Evolutionary conservation across 2,329 filamentous ascomycete genomes (phyloP).

Genomic region (Simplicillium aogashimaense): DNA sequence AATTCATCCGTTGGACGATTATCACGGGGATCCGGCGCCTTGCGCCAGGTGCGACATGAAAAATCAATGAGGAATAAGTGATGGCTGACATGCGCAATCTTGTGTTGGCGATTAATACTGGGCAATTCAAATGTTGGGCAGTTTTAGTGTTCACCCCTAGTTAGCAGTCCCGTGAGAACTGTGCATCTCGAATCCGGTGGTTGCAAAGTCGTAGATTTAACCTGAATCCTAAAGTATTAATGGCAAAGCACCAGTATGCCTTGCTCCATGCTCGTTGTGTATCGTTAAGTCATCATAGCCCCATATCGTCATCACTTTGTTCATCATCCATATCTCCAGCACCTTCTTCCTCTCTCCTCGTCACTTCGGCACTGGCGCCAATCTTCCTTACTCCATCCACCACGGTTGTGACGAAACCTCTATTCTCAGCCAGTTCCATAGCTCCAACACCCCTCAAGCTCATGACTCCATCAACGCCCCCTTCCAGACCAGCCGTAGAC

Average conservation of each 20-base stretch:
- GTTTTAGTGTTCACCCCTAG: too few species aligned
- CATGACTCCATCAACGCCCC: constrained; percentile 61
- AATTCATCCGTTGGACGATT: not conserved
- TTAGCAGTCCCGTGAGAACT: too few species aligned
- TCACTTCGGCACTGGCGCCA: constrained; percentile 69
- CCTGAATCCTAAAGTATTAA: not conserved
- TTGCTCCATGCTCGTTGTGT: too few species aligned
- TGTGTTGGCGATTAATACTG: too few species aligned
- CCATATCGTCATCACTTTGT: constrained; percentile 46
- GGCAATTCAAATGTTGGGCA: too few species aligned
- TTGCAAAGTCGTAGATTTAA: too few species aligned
- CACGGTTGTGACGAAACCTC: constrained; percentile 74
- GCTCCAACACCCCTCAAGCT: constrained; percentile 68
- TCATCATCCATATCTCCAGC: constrained; percentile 54
- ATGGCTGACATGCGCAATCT: too few species aligned
- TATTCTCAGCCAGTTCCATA: constrained; percentile 83
- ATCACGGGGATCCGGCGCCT: too few species aligned
- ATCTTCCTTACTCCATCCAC: constrained; percentile 82
- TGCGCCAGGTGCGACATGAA: too few species aligned
- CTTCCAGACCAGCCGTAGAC: constrained; percentile 62
- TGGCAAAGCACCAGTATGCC: too few species aligned
- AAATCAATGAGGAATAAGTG: too few species aligned
- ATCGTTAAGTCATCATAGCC: constrained; percentile 16
- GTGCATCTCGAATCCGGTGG: too few species aligned
- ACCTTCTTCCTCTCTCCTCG: constrained; percentile 68